Conservation (phyloP, 306 rosid species). For the Cucumis hystrix region DNA sequence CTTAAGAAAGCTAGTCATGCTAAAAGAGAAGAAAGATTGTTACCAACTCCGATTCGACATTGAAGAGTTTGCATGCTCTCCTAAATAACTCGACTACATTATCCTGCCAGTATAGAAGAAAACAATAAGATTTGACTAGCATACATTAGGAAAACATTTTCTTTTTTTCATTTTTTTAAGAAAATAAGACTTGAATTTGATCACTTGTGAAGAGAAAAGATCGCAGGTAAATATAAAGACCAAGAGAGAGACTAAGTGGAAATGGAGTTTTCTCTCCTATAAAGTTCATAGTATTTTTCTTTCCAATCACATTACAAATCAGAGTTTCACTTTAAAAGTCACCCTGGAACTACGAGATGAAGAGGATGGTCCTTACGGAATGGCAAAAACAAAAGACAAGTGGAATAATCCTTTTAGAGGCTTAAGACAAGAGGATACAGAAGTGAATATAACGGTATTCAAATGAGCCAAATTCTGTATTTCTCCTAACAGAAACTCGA, state of each 20-base stretch:
- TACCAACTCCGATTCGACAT: conserved; percentile 85
- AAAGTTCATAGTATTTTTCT: background rate
- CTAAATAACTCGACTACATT: conserved; percentile 61
- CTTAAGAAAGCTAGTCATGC: background rate
- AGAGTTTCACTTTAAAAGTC: background rate
- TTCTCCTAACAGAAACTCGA: background rate
- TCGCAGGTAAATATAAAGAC: background rate
- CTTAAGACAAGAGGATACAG: background rate
- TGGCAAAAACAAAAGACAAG: background rate
- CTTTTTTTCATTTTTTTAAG: background rate
- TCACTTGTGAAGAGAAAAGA: background rate
- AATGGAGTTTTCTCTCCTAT: background rate
- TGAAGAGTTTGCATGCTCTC: conserved; percentile 88
- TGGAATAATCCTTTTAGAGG: background rate
- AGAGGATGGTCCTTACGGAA: background rate
- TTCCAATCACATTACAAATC: background rate
- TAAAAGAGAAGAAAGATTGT: conserved; percentile 10
- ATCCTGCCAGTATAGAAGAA: conserved; percentile 44
- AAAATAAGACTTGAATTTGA: background rate
- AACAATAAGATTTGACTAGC: conserved; percentile 6
- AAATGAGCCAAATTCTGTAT: background rate
- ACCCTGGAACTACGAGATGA: background rate
- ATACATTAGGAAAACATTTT: background rate
- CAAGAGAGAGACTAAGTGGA: background rate
- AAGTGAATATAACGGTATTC: background rate